These are phyloP conservation scores for Saturnispora diversa DNA, from an alignment of 805 yeast species.

Conservation along the genomic window DNA sequence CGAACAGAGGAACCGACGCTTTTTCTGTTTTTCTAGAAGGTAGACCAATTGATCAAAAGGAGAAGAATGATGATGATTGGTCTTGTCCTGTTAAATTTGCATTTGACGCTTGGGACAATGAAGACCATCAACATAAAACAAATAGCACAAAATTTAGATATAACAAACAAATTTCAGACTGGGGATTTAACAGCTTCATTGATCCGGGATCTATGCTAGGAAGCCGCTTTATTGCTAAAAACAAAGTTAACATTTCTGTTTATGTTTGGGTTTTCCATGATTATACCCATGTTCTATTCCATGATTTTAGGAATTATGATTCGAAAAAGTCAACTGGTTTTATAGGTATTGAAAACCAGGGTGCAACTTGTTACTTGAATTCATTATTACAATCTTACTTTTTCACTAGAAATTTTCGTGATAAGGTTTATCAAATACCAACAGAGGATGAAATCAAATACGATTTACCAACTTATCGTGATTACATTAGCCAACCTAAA, in stretches of 20 bases:
- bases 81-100: conserved; percentile 89
- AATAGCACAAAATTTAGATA: conserved; percentile 75
- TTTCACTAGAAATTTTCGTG: conserved; percentile 75
- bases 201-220: conserved; percentile 42
- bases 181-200: conserved; percentile 87
- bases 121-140: conserved; percentile 46
- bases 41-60: conserved; percentile 33
- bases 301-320: conserved; percentile 73
- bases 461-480: conserved; percentile 26
- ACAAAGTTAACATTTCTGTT: conserved; percentile 62
- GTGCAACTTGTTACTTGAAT: conserved; percentile 96
- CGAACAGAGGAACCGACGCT: conserved; percentile 52
- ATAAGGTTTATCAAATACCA: conserved; percentile 84
- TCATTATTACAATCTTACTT: conserved; percentile 86
- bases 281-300: conserved; percentile 93
- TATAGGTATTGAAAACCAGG: conserved; percentile 92
- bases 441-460: conserved; percentile 46
- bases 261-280: conserved; percentile 74
- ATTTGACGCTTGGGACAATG: conserved; percentile 76
- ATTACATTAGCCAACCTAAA: conserved; percentile 29
- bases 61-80: conserved; percentile 46
- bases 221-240: conserved; percentile 33
- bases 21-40: conserved; percentile 81
- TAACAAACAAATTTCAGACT: conserved; percentile 68
- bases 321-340: conserved; percentile 83